Conservation (phyloP, 2,329 filamentous ascomycete genomes). For the Aspergillus sp. region DNA sequence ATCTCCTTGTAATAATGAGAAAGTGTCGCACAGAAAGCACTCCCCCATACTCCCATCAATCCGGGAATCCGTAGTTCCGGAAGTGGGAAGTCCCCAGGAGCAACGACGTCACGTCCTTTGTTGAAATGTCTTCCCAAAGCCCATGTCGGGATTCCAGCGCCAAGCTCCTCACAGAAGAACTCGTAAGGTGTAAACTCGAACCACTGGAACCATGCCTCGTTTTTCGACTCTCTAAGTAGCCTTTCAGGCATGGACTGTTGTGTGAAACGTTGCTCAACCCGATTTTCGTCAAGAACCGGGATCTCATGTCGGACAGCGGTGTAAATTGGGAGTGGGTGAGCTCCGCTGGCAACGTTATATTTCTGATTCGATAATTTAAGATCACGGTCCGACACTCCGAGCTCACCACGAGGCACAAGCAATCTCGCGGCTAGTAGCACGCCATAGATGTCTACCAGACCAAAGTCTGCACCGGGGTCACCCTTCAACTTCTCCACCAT, state of each 20-base stretch:
- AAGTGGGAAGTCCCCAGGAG: conserved; percentile 58
- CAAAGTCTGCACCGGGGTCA: conserved; percentile 70
- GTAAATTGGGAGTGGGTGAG: conserved; percentile 86
- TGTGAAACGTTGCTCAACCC: conserved; percentile 17
- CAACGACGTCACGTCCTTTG: conserved; percentile 57
- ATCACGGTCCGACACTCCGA: conserved; percentile 66
- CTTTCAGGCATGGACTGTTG: conserved; percentile 23
- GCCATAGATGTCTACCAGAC: conserved; percentile 88
- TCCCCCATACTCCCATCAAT: conserved; percentile 91
- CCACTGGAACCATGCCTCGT: conserved; percentile 93
- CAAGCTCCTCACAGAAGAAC: conserved; percentile 87
- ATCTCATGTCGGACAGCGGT: conserved; percentile 95
- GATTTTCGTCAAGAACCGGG: conserved; percentile 48
- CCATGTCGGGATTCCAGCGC: conserved; percentile 90
- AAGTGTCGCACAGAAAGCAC: conserved; percentile 89
- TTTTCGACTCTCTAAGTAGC: conserved; percentile 40
- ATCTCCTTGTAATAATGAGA: conserved; percentile 95
- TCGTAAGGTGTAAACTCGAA: conserved; percentile 94
- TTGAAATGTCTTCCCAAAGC: conserved; percentile 77
- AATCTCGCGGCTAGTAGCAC: conserved; percentile 74
- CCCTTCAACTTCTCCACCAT: conserved; percentile 87
- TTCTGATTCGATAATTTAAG: conserved; percentile 88
- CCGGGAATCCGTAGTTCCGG: conserved; percentile 79
- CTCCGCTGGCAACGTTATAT: conserved; percentile 64
- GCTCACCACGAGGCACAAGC: conserved; percentile 76